A percentile compares a stretch with the other conserved stretches of the same genome.
Evolutionary conservation across 2,329 filamentous ascomycete species (phyloP).

Genomic region (Botryotinia globosa): DNA sequence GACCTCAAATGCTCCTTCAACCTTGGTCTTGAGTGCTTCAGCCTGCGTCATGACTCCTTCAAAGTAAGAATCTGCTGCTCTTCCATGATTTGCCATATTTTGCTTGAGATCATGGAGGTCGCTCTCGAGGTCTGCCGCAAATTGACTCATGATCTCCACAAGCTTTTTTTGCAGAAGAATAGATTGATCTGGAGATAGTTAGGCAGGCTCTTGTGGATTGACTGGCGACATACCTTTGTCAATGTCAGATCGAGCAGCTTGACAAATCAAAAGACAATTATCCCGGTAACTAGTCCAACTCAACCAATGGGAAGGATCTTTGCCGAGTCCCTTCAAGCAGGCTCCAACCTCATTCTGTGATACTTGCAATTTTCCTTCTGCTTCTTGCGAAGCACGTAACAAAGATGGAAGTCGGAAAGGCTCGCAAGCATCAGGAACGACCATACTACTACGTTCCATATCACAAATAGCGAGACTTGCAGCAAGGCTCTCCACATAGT

Average conservation of each 20-base stretch:
- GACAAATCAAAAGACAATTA: constrained; percentile 60
- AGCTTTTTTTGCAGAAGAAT: constrained; percentile 35
- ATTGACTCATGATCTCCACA: constrained; percentile 33
- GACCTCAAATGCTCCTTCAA: constrained; percentile 30
- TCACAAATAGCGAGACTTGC: constrained; percentile 63
- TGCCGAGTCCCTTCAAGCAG: constrained; percentile 54
- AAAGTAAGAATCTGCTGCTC: constrained; percentile 30
- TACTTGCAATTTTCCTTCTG: constrained; percentile 36
- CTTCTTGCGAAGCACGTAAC: constrained; percentile 40
- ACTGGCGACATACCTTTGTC: constrained; percentile 48
- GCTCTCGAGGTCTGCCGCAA: constrained; percentile 28
- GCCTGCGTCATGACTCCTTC: constrained; percentile 28
- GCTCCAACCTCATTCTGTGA: constrained; percentile 41
- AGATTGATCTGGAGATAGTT: constrained; percentile 33
- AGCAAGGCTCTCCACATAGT: constrained; percentile 56
- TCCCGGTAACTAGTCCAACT: constrained; percentile 62
- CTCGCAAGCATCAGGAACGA: constrained; percentile 50
- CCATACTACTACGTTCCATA: constrained; percentile 50
- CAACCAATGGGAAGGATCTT: constrained; percentile 58
- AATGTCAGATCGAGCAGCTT: constrained; percentile 55
- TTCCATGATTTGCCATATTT: constrained; percentile 28
- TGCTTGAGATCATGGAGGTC: constrained; percentile 30
- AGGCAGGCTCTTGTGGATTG: constrained; percentile 18
- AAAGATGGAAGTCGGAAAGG: constrained; percentile 41
- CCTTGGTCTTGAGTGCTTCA: constrained; percentile 28